A percentile compares a stretch with the other conserved stretches of the same genome.
Conservation (phyloP, 306 rosid species). For the Senna siamea region DNA sequence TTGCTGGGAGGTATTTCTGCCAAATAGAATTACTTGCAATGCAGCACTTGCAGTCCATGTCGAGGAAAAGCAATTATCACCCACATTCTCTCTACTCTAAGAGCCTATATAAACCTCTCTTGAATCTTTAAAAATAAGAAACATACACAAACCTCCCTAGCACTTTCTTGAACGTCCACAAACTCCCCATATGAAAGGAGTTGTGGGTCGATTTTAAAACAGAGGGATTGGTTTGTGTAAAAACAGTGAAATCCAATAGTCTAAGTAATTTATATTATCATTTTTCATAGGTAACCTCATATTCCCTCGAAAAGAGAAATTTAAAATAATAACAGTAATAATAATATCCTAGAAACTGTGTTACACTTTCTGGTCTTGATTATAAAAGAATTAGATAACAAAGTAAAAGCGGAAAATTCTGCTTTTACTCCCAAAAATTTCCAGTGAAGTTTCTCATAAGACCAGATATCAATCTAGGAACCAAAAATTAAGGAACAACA, state of each 20-base stretch:
- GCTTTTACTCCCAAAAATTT: not conserved
- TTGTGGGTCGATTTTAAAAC: not conserved
- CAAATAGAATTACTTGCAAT: conserved; percentile 14
- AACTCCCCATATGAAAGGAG: not conserved
- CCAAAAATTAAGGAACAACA: not conserved
- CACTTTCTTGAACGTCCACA: not conserved
- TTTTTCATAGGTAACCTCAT: not conserved
- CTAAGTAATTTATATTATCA: not conserved
- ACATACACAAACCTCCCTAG: not conserved
- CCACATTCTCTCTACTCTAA: no score
- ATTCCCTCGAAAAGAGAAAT: no score
- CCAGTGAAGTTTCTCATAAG: not conserved
- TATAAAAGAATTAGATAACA: not conserved
- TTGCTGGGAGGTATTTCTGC: not conserved
- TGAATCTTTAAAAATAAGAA: no score
- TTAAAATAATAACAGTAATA: no score
- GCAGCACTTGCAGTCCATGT: not conserved
- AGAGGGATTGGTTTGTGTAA: not conserved
- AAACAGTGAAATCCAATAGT: not conserved
- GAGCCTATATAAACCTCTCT: not conserved
- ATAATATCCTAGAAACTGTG: not conserved
- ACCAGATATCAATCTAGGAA: conserved; percentile 1
- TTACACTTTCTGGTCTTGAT: not conserved
- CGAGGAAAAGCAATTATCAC: not conserved
- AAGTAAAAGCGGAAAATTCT: not conserved